Percentiles rank a stretch among this genome's conserved stretches.
Conservation (phyloP, 805 yeast genomes). For the Metschnikowia continentalis region DNA sequence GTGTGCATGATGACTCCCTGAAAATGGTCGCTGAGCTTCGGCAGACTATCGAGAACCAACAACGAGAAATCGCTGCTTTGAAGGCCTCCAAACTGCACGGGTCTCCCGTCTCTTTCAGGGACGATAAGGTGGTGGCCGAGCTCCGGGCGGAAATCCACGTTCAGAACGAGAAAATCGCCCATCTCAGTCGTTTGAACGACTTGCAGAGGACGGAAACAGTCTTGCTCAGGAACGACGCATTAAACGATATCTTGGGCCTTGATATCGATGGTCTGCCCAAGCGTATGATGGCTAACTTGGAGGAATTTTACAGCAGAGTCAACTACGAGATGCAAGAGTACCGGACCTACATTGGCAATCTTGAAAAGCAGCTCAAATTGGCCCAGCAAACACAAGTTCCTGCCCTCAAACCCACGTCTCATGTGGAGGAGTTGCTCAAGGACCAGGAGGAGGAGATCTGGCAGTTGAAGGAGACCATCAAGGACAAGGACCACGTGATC, state of each 20-base stretch:
- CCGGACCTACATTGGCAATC: conserved; percentile 53
- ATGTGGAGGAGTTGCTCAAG: conserved; percentile 34
- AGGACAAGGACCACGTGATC: conserved; percentile 76
- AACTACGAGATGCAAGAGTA: conserved; percentile 54
- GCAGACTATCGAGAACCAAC: conserved; percentile 58
- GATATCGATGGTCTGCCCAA: conserved; percentile 34
- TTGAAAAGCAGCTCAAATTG: conserved; percentile 50
- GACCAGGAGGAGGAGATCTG: conserved; percentile 67
- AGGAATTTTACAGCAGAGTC: conserved; percentile 45
- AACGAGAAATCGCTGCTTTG: conserved; percentile 44
- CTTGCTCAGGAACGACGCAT: conserved; percentile 53
- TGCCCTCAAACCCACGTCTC: background rate
- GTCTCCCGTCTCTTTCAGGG: background rate
- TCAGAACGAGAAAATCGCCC: conserved; percentile 64
- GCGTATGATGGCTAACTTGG: conserved; percentile 43
- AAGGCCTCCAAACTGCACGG: conserved; percentile 12
- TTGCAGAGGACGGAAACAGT: conserved; percentile 54
- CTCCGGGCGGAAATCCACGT: conserved; percentile 62
- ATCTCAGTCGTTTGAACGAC: conserved; percentile 60
- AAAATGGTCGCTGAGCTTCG: conserved; percentile 51
- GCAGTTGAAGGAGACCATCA: conserved; percentile 57
- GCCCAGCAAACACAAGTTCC: conserved; percentile 19
- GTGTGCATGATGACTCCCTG: conserved; percentile 36
- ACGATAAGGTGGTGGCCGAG: conserved; percentile 2
- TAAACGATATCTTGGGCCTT: conserved; percentile 53